Conservation (phyloP, 2,329 filamentous ascomycete species). For the Xylariaceae sp. region DNA sequence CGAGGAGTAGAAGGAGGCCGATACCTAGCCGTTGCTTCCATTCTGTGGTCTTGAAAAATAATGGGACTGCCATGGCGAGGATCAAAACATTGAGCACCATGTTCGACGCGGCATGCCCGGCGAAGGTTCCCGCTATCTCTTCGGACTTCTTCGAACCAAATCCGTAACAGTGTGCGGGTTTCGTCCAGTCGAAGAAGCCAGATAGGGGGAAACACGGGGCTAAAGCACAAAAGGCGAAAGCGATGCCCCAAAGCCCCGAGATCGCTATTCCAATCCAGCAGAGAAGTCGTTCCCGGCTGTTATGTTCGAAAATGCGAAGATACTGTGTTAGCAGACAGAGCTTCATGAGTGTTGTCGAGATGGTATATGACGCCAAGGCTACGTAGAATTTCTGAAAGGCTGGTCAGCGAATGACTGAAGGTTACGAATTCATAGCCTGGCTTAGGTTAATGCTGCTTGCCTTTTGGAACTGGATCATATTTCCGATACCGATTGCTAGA, state of each 20-base stretch:
- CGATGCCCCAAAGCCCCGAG: constrained; percentile 36
- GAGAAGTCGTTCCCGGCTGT: constrained; percentile 21
- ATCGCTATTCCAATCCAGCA: constrained; percentile 32
- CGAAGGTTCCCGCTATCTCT: constrained; percentile 34
- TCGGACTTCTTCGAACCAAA: constrained; percentile 34
- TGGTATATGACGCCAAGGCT: constrained; percentile 35
- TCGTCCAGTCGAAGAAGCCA: constrained; percentile 36
- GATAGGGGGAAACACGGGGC: constrained; percentile 38
- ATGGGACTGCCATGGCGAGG: constrained; percentile 36
- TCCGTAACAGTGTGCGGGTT: constrained; percentile 32
- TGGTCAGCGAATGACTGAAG: constrained; percentile 9
- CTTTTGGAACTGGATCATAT: constrained; percentile 30
- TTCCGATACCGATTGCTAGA: constrained; percentile 15
- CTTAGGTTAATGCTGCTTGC: constrained; percentile 10
- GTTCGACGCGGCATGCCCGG: constrained; percentile 36
- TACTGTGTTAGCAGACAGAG: constrained; percentile 43
- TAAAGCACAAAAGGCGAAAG: constrained; percentile 35
- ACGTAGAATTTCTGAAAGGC: constrained; percentile 38
- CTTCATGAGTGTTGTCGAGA: constrained; percentile 42
- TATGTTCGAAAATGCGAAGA: constrained; percentile 38
- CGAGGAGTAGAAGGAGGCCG: constrained; percentile 35
- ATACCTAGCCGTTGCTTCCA: constrained; percentile 38
- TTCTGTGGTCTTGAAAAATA: constrained; percentile 33
- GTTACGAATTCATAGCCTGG: not conserved
- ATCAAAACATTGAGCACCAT: constrained; percentile 38